Conservation (phyloP, 805 yeast species). For the Candida awuae region DNA sequence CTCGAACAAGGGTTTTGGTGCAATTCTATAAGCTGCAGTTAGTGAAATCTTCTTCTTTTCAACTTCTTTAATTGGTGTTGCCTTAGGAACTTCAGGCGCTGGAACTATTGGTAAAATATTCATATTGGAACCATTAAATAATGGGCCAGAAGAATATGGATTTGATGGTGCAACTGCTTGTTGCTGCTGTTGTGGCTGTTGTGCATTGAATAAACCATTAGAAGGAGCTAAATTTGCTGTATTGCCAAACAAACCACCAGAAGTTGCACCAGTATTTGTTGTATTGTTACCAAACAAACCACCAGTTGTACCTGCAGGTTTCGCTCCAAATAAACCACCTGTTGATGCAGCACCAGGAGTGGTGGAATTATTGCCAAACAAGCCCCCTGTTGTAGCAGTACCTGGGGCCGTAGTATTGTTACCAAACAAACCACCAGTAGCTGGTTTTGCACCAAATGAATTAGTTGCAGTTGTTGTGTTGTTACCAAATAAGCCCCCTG, state of each 20-base stretch:
- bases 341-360: slow-evolving; percentile 13
- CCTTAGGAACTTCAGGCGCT: slow-evolving; percentile 43
- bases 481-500: slow-evolving; percentile 24
- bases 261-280: slow-evolving; percentile 16
- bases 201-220: slow-evolving; percentile 25
- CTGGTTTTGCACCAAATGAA: slow-evolving; percentile 2
- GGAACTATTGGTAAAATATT: slow-evolving; percentile 27
- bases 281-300: slow-evolving; percentile 30
- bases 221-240: slow-evolving; percentile 15
- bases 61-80: slow-evolving; percentile 39
- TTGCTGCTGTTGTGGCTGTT: slow-evolving; percentile 18
- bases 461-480: too few species aligned
- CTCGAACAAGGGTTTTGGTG: slow-evolving; percentile 54
- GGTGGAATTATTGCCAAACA: slow-evolving; percentile 20
- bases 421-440: slow-evolving; percentile 16
- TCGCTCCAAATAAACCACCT: slow-evolving; percentile 36
- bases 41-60: slow-evolving; percentile 55
- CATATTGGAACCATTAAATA: slow-evolving; percentile 38
- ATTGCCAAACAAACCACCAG: slow-evolving; percentile 34
- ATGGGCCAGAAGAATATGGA: slow-evolving; percentile 76
- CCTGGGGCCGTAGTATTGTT: slow-evolving; percentile 5
- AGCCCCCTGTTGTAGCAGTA: slow-evolving; percentile 20
- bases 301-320: slow-evolving; percentile 23
- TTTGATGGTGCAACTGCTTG: slow-evolving; percentile 27
- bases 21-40: slow-evolving; percentile 50